Conservation (phyloP, 345 rosid species). For the Viola odorata region DNA sequence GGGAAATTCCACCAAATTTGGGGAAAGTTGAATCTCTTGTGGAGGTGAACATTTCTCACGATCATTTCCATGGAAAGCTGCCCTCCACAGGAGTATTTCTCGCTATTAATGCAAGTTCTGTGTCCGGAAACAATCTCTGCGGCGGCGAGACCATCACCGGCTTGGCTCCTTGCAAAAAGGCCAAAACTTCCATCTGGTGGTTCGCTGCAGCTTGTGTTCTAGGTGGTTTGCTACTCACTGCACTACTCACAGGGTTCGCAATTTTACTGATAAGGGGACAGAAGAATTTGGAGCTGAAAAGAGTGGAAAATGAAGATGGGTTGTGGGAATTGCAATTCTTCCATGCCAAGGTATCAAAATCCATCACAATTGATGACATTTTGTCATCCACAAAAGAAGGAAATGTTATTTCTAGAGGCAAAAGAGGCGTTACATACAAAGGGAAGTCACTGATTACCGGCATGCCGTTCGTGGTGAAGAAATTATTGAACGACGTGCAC, state of each 20-base stretch:
- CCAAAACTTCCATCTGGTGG: conserved; percentile 45
- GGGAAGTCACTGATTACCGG: conserved; percentile 30
- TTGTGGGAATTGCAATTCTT: conserved; percentile 63
- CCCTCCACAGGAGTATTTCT: conserved; percentile 73
- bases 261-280: conserved; percentile 29
- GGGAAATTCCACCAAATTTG: conserved; percentile 46
- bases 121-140: conserved; percentile 68
- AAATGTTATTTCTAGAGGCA: conserved; percentile 38
- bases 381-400: conserved; percentile 38
- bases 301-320: conserved; percentile 62
- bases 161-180: conserved; percentile 50
- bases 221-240: conserved; percentile 30
- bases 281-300: conserved; percentile 33
- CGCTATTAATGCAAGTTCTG: conserved; percentile 63
- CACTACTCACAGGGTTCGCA: conserved; percentile 23
- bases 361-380: conserved; percentile 36
- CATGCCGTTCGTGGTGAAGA: conserved; percentile 39
- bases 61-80: conserved; percentile 47
- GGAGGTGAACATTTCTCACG: conserved; percentile 24
- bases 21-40: conserved; percentile 25
- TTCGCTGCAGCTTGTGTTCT: conserved; percentile 32
- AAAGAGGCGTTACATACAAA: conserved; percentile 22
- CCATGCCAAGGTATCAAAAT: conserved; percentile 38
- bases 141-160: conserved; percentile 35
- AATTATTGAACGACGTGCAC: conserved; percentile 24